Evolutionary conservation across 371 early-diverging fungal genomes (phyloP).

Genomic region (Coemansia sp.): DNA sequence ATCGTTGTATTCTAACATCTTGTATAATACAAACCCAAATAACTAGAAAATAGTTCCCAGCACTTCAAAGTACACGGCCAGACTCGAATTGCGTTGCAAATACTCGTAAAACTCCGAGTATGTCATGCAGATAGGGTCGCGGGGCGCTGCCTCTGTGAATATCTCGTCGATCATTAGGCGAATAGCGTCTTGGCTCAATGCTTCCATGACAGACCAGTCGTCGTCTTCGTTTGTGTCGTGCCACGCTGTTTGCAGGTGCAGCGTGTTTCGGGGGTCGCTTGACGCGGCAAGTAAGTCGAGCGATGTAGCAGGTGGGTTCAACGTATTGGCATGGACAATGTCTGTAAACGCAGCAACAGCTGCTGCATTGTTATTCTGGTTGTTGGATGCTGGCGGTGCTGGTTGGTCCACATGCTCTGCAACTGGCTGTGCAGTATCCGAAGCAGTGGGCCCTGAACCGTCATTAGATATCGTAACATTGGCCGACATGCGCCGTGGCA

Average conservation of each 20-base stretch:
- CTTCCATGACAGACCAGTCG: slow-evolving; percentile 83
- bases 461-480: neutral
- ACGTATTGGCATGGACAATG: neutral
- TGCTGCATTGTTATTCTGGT: neutral
- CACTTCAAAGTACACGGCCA: slow-evolving; percentile 72
- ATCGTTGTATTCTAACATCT: slow-evolving; percentile 6
- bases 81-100: slow-evolving; percentile 65
- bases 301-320: neutral
- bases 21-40: neutral
- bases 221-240: slow-evolving; percentile 53
- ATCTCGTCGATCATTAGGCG: slow-evolving; percentile 92
- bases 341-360: slow-evolving; percentile 11
- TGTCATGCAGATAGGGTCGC: slow-evolving; percentile 65
- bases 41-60: slow-evolving; percentile 68
- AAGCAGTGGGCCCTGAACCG: neutral
- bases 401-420: neutral
- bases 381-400: neutral
- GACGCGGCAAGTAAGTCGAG: slow-evolving; percentile 4
- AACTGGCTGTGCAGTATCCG: neutral
- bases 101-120: slow-evolving; percentile 77
- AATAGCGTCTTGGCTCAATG: slow-evolving; percentile 88
- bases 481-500: slow-evolving; percentile 12
- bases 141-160: slow-evolving; percentile 66
- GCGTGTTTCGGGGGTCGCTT: too few relatives aligned
- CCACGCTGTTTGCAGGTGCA: slow-evolving; percentile 12